A percentile compares a stretch with the other conserved stretches of the same genome.
Evolutionary conservation across 768 basidiomycete genomes (phyloP).

Genomic region (Floccularia luteovirens): DNA sequence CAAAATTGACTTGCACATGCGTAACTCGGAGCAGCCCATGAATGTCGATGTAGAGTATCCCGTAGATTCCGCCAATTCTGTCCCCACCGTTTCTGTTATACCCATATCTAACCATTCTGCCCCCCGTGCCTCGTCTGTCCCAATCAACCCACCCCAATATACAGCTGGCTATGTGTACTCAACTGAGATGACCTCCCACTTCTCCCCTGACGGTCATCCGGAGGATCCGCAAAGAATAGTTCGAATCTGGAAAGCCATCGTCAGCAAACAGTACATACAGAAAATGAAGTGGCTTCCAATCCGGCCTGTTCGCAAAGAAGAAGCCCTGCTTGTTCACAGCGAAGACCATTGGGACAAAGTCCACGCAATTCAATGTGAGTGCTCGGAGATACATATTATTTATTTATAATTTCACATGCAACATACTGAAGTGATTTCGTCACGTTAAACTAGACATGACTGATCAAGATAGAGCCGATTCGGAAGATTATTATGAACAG

Average conservation of each 20-base stretch:
- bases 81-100: neutral
- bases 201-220: conserved; percentile 45
- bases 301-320: conserved; percentile 63
- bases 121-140: conserved; percentile 37
- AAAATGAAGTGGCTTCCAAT: conserved; percentile 78
- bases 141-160: conserved; percentile 25
- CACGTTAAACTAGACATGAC: conserved; percentile 50
- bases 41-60: conserved; percentile 12
- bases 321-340: conserved; percentile 85
- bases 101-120: conserved; percentile 3
- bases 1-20: neutral
- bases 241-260: conserved; percentile 62
- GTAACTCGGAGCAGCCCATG: conserved; percentile 7
- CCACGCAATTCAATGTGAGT: conserved; percentile 71
- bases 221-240: conserved; percentile 85
- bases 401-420: conserved; percentile 1
- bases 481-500: conserved; percentile 80
- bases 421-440: conserved; percentile 2
- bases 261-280: conserved; percentile 45
- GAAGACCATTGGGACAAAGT: conserved; percentile 92
- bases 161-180: conserved; percentile 86
- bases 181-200: conserved; percentile 80
- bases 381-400: conserved; percentile 6
- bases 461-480: conserved; percentile 65
- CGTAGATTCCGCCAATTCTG: conserved; percentile 6